Evolutionary conservation across 176 grass and related monocot species (phyloP), one percentile per base, ranked within the genome.

Genomic region (Avena insularis): DNA sequence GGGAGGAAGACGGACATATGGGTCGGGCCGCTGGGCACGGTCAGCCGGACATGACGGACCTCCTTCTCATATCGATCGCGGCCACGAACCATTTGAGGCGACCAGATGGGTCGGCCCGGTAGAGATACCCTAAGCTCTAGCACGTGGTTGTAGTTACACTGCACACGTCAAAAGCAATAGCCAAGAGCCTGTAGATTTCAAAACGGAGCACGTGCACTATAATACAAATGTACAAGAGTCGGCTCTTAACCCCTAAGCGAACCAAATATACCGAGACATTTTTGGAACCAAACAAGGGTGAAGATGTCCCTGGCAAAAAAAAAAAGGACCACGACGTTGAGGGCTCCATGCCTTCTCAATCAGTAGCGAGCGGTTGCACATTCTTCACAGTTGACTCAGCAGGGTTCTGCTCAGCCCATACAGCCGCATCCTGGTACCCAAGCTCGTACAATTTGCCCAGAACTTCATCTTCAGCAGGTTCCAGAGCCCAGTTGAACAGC

Each of bases 401-500:
- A 21, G 84, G 89, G 72, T 90, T 94, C 82, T 92, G 87, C 56
- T 98, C 90, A 1, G 82, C 88, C 96, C 96, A 95, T 25, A 94
- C 88, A 74, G 86, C 67, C 62, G 96, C 96, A 88, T 98, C 92
- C 70, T 78, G 78, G 81, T 98, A 98, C 38, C 96, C 96, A 76
- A 91, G 88, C 63, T 98, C 90, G 6, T 87, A 95, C n/a, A 98
- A 76, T 84, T 88, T 94, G 29, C 95, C 93, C 16, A 56, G 93
- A 79, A 93, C 87, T 71, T 90, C 68, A 82, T 98, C 93, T 76
- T 91, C 92, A n/a, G 96, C 96, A 50, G 96, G 96, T 79, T 98
- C 96, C 78, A 98, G 83, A 77, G 96, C 96, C 96, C 93, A 98
- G 81, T 91, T 98, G 83, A 98, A 98, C n/a, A 98, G 87, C 96